Conservation (phyloP, 2,329 filamentous ascomycete genomes). For the Monosporascus sp. region DNA sequence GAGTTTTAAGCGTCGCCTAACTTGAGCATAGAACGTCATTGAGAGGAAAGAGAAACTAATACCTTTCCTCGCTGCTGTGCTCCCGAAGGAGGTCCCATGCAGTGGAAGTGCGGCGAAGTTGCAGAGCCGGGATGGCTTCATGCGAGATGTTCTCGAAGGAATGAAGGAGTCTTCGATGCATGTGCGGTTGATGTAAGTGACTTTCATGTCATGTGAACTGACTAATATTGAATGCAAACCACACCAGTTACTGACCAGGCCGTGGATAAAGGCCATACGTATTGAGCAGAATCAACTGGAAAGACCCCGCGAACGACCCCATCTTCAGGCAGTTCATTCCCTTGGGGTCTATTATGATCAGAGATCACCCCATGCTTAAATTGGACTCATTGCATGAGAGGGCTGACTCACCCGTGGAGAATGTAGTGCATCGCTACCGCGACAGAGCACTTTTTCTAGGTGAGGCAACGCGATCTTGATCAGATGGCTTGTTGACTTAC, state of each 20-base stretch:
- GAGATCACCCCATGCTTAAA: conserved; percentile 48
- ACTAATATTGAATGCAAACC: conserved; percentile 1
- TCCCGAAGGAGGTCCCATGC: conserved; percentile 46
- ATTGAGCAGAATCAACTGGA: conserved; percentile 55
- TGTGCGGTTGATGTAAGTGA: conserved; percentile 46
- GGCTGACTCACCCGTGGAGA: conserved; percentile 49
- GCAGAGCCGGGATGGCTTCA: conserved; percentile 46
- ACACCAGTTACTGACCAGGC: not conserved
- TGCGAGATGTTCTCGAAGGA: conserved; percentile 47
- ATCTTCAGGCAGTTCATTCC: conserved; percentile 58
- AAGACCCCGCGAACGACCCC: conserved; percentile 52
- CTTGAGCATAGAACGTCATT: conserved; percentile 43
- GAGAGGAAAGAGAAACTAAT: conserved; percentile 40
- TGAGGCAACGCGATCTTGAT: conserved; percentile 27
- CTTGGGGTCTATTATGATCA: conserved; percentile 43
- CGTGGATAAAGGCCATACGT: conserved; percentile 45
- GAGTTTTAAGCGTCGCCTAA: not conserved
- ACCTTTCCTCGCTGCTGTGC: conserved; percentile 41
- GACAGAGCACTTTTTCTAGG: conserved; percentile 59
- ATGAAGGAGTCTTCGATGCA: conserved; percentile 54
- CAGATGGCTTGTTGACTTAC: conserved; percentile 12
- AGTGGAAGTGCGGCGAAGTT: conserved; percentile 25
- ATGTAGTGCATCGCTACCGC: conserved; percentile 58
- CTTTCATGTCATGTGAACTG: not conserved
- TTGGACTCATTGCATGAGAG: conserved; percentile 56